phyloP scores from a whole-genome alignment of 768 basidiomycete species.

The Leccinum disarticulatum region DNA sequence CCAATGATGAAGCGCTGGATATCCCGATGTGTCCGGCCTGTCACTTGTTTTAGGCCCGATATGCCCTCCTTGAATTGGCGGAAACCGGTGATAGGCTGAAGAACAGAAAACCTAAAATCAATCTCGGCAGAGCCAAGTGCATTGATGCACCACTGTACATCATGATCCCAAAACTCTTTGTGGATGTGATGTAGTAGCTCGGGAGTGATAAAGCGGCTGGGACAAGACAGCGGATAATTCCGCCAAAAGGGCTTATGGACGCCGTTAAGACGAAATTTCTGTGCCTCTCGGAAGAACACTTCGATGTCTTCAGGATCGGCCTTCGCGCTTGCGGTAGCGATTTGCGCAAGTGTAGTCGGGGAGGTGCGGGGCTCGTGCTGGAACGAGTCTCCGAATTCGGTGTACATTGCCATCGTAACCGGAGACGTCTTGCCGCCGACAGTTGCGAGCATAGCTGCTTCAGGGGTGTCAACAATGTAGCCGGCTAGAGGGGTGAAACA shows the following conservation, averaged over 20 bases:
- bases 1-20: background rate
- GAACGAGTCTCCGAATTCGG: background rate
- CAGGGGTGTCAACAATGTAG: conserved; percentile 22
- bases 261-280: background rate
- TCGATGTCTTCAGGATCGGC: background rate
- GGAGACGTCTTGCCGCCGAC: background rate
- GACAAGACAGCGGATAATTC: background rate
- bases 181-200: background rate
- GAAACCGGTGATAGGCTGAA: background rate
- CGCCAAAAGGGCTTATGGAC: background rate
- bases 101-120: background rate
- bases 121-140: background rate
- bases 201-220: background rate
- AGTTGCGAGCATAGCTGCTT: conserved; percentile 8
- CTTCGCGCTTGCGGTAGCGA: background rate
- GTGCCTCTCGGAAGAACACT: background rate
- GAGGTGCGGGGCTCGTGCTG: background rate
- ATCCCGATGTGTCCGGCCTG: background rate
- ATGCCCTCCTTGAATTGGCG: background rate
- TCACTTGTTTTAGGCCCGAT: background rate
- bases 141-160: background rate
- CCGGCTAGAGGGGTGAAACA: conserved; percentile 26
- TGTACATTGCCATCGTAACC: background rate
- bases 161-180: background rate
- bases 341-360: background rate